phyloP scores from a whole-genome alignment of 2,329 filamentous ascomycete genomes.

The Fusarium musae region DNA sequence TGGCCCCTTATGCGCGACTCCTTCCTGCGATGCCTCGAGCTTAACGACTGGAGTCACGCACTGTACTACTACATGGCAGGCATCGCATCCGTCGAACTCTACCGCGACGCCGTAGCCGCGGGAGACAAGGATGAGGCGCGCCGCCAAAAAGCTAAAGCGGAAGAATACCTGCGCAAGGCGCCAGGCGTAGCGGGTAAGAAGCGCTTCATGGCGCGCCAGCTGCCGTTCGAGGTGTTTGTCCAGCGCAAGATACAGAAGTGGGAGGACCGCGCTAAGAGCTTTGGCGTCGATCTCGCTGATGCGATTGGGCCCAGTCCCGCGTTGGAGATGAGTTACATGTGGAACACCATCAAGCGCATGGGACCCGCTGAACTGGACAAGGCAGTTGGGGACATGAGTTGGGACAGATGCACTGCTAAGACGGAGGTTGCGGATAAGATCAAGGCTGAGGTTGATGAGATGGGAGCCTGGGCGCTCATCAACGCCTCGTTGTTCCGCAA shows the following conservation, averaged over 20 bases:
- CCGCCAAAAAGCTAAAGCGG: conserved; percentile 71
- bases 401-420: conserved; percentile 67
- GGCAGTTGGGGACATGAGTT: conserved; percentile 72
- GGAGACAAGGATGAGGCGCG: conserved; percentile 58
- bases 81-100: conserved; percentile 81
- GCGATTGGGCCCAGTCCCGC: conserved; percentile 83
- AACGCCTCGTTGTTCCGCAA: conserved; percentile 73
- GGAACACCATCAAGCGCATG: conserved; percentile 91
- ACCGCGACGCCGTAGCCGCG: conserved; percentile 67
- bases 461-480: conserved; percentile 73
- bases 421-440: conserved; percentile 57
- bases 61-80: conserved; percentile 92
- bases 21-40: conserved; percentile 78
- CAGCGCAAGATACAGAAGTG: conserved; percentile 87
- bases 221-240: conserved; percentile 91
- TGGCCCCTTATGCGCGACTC: conserved; percentile 78
- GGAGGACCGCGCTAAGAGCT: conserved; percentile 78
- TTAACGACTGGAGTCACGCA: conserved; percentile 91
- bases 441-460: conserved; percentile 66
- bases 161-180: conserved; percentile 76
- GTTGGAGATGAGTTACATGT: conserved; percentile 93
- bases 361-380: conserved; percentile 69
- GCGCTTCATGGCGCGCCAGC: conserved; percentile 86
- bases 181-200: conserved; percentile 84
- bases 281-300: conserved; percentile 77